Base-by-base conservation (phyloP, 1,139 yeast species). In the Hyphopichia fennica region DNA sequence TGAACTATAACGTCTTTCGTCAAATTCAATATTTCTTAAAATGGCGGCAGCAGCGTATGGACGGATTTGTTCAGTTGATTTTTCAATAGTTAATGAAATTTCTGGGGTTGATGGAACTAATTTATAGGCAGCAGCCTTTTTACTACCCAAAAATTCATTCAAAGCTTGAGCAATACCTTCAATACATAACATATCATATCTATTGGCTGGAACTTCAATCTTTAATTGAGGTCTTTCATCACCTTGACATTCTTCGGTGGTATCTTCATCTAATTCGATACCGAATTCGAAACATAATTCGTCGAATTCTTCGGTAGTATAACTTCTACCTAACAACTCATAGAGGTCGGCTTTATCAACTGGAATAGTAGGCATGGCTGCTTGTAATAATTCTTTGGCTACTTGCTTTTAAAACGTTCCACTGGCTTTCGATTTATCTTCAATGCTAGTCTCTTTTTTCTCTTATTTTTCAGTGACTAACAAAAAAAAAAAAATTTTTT, bases 201-300 rank as follows among this genome's bases (percentile, higher is more conserved):
- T 82, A 71, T 95, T 95, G 50, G 99, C 99, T 43, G 97, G 98
- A 51, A 95, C 84, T 65, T 95, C 99, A 58, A 95, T 90, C 71
- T 95, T 95, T 57, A 89, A 77, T 67, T 91, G 96, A 18, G 99
- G 97, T 65, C 98, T 88, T 69, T 91, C 97, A 37, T 79, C 83
- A 44, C 78, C 84, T 53, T 72, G 73, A 48, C 87, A 84, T 41
- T 85, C 95, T 40, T 85, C 89, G 37, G 95, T 87, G 55, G 87
- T 82, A 63, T 95, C 99, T 70, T 95, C 99, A 64, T 95, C 99
- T 51, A 95, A 78, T 71, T 95, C 99, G 54, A 95, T 84, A 55
- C 99, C 99, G 56, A 91, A 95, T 60, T 91, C 95, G 72, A 95
- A 95, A 71, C 99, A 95, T 54, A 95, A 80, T 67, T 91, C 97